Evolutionary conservation across 163 green algal species (phyloP).

Genomic region (Scenedesmus sp.): DNA sequence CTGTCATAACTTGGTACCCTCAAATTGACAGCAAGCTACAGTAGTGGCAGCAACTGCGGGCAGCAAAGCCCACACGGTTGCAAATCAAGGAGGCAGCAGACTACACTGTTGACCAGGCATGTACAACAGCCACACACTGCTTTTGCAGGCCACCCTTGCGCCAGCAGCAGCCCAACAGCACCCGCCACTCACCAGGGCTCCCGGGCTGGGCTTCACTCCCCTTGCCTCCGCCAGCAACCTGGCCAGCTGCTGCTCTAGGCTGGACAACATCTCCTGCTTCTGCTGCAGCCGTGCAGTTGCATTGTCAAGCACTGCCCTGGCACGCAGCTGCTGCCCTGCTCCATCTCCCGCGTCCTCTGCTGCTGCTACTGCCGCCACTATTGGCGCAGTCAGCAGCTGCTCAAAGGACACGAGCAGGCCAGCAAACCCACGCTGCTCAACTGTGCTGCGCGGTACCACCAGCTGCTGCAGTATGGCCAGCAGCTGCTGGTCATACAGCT

Average conservation of each 20-base stretch:
- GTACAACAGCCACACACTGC: not conserved
- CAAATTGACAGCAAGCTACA: no score
- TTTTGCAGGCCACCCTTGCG: not conserved
- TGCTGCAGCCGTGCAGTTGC: conserved; percentile 4
- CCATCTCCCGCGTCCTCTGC: not conserved
- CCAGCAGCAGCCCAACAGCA: no score
- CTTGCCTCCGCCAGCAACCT: not conserved
- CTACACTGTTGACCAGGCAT: no score
- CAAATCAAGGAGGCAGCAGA: no score
- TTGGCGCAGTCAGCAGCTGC: not conserved
- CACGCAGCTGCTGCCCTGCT: not conserved
- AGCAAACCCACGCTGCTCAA: not conserved
- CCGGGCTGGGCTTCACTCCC: not conserved
- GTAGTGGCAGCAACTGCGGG: no score
- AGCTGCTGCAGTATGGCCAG: not conserved
- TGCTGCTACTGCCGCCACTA: not conserved
- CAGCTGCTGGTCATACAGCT: not conserved
- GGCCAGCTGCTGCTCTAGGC: not conserved
- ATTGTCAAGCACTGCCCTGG: conserved; percentile 9
- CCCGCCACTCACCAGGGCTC: not conserved
- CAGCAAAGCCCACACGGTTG: no score
- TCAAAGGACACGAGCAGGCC: not conserved
- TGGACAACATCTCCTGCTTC: not conserved
- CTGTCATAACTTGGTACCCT: not conserved
- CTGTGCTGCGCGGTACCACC: not conserved